Conservation (phyloP, 192 early-diverging fungal genomes). For the Lobosporangium transversale region DNA sequence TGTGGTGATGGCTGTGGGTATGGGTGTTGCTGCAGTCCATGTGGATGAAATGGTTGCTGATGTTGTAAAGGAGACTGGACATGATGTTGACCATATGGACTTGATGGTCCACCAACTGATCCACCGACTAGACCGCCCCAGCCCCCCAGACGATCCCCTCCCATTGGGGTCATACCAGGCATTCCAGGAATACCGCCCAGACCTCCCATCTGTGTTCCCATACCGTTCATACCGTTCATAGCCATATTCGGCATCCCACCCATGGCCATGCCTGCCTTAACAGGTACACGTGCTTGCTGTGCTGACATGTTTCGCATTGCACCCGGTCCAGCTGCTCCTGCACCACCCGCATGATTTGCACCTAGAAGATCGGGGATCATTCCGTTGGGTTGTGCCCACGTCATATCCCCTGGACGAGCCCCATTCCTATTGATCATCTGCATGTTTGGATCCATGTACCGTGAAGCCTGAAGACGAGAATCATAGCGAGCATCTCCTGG, state of each 20-base stretch:
- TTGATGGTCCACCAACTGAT: conserved; percentile 16
- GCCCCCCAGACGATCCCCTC: conserved; percentile 23
- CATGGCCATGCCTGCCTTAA: conserved; percentile 30
- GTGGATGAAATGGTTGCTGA: conserved; percentile 25
- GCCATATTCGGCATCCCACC: conserved; percentile 37
- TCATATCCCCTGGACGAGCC: conserved; percentile 27
- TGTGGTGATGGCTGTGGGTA: conserved; percentile 31
- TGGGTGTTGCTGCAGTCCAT: conserved; percentile 22
- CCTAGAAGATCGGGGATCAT: conserved; percentile 44
- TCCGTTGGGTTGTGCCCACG: conserved; percentile 28
- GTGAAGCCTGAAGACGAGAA: conserved; percentile 12
- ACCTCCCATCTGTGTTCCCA: conserved; percentile 14
- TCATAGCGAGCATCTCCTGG: conserved; percentile 37
- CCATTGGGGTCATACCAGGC: conserved; percentile 16
- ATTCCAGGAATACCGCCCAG: conserved; percentile 19
- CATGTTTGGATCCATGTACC: conserved; percentile 46
- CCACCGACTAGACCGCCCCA: conserved; percentile 26
- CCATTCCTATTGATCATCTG: conserved; percentile 31
- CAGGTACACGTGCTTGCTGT: conserved; percentile 22
- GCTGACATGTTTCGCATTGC: conserved; percentile 18
- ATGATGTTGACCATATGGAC: conserved; percentile 29
- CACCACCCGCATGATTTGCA: conserved; percentile 27
- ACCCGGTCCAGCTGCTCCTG: no score
- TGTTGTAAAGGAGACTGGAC: conserved; percentile 18
- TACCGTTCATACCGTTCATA: conserved; percentile 25